phyloP scores from a whole-genome alignment of 176 grass and related monocot genomes.

The Puccinellia tenuiflora region DNA sequence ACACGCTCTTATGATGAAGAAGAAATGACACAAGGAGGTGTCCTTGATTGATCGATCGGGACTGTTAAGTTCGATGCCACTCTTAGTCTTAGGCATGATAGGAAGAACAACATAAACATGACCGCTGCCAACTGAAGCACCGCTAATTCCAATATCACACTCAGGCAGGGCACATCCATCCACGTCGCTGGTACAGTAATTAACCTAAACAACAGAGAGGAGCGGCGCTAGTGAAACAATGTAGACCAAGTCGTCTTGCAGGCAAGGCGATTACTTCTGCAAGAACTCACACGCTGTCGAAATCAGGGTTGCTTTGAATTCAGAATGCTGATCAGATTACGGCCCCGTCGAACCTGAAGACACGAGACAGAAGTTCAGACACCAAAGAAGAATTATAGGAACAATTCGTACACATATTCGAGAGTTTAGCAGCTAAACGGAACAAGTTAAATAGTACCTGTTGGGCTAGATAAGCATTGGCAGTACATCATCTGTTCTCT shows the following conservation, averaged over 20 bases:
- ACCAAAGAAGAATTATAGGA: neutral
- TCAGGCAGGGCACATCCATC: neutral
- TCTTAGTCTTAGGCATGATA: neutral
- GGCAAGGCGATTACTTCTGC: neutral
- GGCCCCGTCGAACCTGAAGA: neutral
- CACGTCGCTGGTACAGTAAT: neutral
- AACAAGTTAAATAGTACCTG: neutral
- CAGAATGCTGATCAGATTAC: neutral
- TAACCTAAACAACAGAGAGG: neutral
- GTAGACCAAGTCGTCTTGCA: neutral
- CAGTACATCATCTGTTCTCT: neutral
- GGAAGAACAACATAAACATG: neutral
- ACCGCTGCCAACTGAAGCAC: neutral
- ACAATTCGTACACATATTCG: neutral
- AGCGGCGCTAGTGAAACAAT: neutral
- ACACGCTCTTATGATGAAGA: rapidly evolving
- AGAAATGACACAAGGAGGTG: neutral
- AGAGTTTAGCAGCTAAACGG: neutral
- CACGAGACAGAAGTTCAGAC: neutral
- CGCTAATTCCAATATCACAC: neutral
- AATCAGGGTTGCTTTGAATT: neutral
- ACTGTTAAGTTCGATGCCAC: neutral
- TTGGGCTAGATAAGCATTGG: neutral
- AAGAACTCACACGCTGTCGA: neutral
- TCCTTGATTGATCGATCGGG: neutral